phyloP scores from a whole-genome alignment of 2,329 filamentous ascomycete genomes.

The Curvularia eragrostidis region DNA sequence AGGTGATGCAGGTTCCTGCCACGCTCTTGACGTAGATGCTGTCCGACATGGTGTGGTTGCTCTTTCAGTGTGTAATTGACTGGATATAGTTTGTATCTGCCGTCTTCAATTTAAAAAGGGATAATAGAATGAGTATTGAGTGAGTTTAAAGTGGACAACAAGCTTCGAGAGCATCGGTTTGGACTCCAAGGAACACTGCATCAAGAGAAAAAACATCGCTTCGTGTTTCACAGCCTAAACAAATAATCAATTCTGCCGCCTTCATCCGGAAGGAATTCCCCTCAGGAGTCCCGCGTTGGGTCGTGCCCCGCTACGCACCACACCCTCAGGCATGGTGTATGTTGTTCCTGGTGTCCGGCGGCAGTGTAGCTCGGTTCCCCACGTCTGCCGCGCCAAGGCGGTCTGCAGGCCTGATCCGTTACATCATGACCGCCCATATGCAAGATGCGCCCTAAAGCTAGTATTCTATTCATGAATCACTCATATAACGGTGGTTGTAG shows the following conservation, averaged over 20 bases:
- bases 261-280: conserved; percentile 10
- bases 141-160: neutral
- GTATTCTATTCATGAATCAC: too few species aligned
- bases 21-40: conserved; percentile 48
- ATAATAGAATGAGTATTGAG: neutral
- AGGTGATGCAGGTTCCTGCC: conserved; percentile 55
- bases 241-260: neutral
- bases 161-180: neutral
- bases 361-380: conserved; percentile 23
- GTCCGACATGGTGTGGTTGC: conserved; percentile 38
- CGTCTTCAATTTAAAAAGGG: conserved; percentile 1
- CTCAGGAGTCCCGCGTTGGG: conserved; percentile 5
- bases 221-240: neutral
- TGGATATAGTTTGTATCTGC: too few species aligned
- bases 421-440: neutral
- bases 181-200: neutral
- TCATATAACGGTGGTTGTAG: too few species aligned
- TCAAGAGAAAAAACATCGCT: neutral
- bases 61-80: neutral
- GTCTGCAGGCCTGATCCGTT: neutral
- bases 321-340: neutral
- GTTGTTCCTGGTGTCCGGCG: conserved; percentile 12
- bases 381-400: conserved; percentile 16
- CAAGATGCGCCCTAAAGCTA: too few species aligned
- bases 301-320: conserved; percentile 6